Base-by-base conservation (phyloP, 2,329 filamentous ascomycete species). In the Rutstroemia sydowiana region DNA sequence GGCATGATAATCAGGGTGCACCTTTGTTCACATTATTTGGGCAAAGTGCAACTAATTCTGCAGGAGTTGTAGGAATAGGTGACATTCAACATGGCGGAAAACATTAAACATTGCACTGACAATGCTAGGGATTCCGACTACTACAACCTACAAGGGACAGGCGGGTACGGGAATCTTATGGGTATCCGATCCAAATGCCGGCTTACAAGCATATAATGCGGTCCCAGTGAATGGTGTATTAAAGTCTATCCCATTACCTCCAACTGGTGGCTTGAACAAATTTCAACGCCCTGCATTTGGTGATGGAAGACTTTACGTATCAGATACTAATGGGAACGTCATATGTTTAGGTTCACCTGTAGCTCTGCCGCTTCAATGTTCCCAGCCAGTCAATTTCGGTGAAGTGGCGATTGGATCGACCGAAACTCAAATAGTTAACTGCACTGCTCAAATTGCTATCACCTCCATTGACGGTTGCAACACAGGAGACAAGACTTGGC, bases 251-350 rank as follows among this genome's bases (percentile, higher is more conserved):
- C 55, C 61, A n/a, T 26, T 70, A 20, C 64, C 67, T 2, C 62
- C 61, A 45, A 63, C 67, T 4, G 63, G 66, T 14, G 66, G 68
- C 8, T 57, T 67, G 9, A 64, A 64, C 26, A 69, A 69, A 51
- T 71, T 68, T 52, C 64, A 64, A 18, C 57, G 69, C 28, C 68
- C 69, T 5, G 63, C 65, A 5, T 72, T 71, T 56, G 69, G 69
- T 18, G 63, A 71, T 51, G 62, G 60, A 5, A 45, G 62, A 36
- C 56, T 68, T n/a, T 69, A 69, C 52, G 53, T 55, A 18, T 57
- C 61, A 5, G 63, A 63, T 40, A 54, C 55, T 2, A 61, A 59
- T 42, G 63, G 59, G 2, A 50, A 55, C 30, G 43, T 65, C 3
- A 59, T 61, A 23, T 60, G 60, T 40, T 52, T 63, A 23, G 65